Evolutionary conservation across 2,329 filamentous ascomycete species (phyloP).

Genomic region (Geosmithia putterillii): DNA sequence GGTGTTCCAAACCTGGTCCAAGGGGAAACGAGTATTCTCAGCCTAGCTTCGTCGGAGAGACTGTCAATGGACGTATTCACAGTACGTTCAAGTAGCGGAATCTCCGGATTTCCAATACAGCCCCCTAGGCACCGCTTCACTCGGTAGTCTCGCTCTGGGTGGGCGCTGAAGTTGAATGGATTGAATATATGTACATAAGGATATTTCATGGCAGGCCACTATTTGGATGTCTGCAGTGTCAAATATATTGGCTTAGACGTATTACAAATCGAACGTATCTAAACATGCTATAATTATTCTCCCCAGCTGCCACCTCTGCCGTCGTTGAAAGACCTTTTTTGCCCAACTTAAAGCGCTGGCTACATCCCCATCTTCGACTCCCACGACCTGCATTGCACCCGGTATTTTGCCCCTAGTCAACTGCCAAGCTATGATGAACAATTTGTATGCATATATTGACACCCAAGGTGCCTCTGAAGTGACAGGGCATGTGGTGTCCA

Average conservation of each 20-base stretch:
- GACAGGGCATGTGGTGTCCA: slow-evolving; percentile 12
- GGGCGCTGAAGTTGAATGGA: too few relatives aligned
- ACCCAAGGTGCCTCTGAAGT: slow-evolving; percentile 24
- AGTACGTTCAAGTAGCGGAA: too few relatives aligned
- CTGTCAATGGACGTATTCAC: too few relatives aligned
- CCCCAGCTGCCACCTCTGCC: slow-evolving; percentile 16
- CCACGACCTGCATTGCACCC: slow-evolving; percentile 18
- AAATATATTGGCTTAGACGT: too few relatives aligned
- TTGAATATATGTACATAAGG: too few relatives aligned
- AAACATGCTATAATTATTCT: slow-evolving; percentile 17
- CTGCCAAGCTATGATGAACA: slow-evolving; percentile 26
- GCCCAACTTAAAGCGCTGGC: slow-evolving; percentile 16
- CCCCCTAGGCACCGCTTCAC: too few relatives aligned
- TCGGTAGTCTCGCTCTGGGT: too few relatives aligned
- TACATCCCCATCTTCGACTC: slow-evolving; percentile 17
- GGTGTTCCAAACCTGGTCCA: slow-evolving; percentile 41
- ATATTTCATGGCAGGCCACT: too few relatives aligned
- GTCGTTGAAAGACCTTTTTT: slow-evolving; percentile 14
- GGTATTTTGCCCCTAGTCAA: slow-evolving; percentile 14
- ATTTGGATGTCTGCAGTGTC: too few relatives aligned
- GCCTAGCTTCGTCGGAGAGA: too few relatives aligned
- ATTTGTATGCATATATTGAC: slow-evolving; percentile 24
- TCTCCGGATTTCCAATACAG: too few relatives aligned
- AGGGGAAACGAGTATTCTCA: slow-evolving; percentile 26
- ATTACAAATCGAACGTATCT: background rate